Evolutionary conservation across 1,284 basidiomycete species (phyloP).

Genomic region (Ceratobasidium sp.): DNA sequence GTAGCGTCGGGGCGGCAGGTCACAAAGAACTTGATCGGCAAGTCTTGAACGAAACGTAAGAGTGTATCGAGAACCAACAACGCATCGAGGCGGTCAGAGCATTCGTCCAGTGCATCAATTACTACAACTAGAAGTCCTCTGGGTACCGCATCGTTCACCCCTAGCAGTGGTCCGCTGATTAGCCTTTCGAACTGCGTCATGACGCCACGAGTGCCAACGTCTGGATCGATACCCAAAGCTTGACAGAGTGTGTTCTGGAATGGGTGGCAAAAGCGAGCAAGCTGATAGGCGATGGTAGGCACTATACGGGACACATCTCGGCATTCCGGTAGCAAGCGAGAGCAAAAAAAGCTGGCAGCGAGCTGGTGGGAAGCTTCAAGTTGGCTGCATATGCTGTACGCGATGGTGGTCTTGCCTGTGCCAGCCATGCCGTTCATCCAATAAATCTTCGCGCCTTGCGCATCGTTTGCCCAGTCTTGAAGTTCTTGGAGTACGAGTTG

Average conservation of each 20-base stretch:
- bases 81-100: not conserved
- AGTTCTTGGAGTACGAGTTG: conserved; percentile 47
- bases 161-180: not conserved
- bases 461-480: conserved; percentile 46
- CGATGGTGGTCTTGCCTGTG: conserved; percentile 53
- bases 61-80: not conserved
- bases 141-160: not conserved
- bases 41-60: not conserved
- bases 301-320: conserved; percentile 26
- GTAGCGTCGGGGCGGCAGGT: not conserved
- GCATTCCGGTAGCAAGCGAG: conserved; percentile 47
- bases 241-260: not conserved
- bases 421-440: too few species aligned
- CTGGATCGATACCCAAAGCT: not conserved
- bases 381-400: conserved; percentile 50
- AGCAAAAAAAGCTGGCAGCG: conserved; percentile 55
- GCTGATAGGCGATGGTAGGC: conserved; percentile 43
- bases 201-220: too few species aligned
- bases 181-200: conserved; percentile 6
- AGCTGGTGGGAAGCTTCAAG: conserved; percentile 46
- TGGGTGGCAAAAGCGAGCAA: conserved; percentile 10
- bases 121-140: not conserved
- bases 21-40: conserved; percentile 26
- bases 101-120: conserved; percentile 24
- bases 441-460: conserved; percentile 45